Evolutionary conservation across 345 rosid genomes (phyloP).

Genomic region (Boechera retrofracta): DNA sequence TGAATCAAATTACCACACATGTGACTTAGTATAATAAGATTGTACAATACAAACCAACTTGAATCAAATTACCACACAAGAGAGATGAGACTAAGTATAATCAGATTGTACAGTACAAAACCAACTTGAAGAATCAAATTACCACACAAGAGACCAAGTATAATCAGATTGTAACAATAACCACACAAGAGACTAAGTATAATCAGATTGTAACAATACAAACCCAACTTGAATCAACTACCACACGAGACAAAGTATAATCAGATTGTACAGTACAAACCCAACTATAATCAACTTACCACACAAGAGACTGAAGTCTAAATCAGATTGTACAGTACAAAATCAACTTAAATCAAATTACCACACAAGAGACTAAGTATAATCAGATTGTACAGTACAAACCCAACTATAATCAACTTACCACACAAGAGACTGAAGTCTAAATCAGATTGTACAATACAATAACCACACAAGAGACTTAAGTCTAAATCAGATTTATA

Average conservation of each 20-base stretch:
- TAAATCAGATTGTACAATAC: not conserved
- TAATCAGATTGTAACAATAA: not conserved
- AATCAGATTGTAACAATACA: not conserved
- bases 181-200: not conserved
- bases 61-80: not conserved
- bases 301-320: not conserved
- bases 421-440: not conserved
- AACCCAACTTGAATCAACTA: conserved; percentile 1
- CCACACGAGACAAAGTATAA: not conserved
- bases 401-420: conserved; percentile 2
- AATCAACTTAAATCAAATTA: not conserved
- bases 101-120: not conserved
- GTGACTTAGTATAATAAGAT: not conserved
- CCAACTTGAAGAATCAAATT: not conserved
- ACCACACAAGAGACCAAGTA: not conserved
- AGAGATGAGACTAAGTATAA: not conserved
- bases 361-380: not conserved
- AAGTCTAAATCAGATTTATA: not conserved
- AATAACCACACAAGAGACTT: not conserved
- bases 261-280: not conserved
- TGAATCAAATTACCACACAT: not conserved
- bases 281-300: no score
- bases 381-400: not conserved
- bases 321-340: not conserved
- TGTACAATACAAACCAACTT: not conserved